Evolutionary conservation across 139 green algal species (phyloP), one percentile per base, ranked within the genome.

Genomic region (Haematococcus sp.): DNA sequence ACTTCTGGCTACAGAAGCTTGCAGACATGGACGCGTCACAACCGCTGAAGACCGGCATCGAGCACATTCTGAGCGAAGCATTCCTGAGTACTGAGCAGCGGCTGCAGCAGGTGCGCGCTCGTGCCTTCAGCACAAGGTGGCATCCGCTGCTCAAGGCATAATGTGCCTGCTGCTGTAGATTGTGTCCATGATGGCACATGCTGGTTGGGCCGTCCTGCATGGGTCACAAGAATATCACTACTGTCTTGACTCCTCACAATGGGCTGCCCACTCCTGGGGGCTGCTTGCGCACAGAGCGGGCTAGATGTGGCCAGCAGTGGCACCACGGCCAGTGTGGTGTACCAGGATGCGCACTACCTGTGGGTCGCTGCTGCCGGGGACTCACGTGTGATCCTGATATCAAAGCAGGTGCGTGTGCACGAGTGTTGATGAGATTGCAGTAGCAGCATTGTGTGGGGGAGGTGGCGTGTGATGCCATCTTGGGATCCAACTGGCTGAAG

Each of bases 221-320:
- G n/a, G n/a, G n/a, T n/a, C n/a, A n/a, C n/a, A n/a, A n/a, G n/a
- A n/a, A n/a, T n/a, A n/a, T n/a, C n/a, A n/a, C n/a, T n/a, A n/a
- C n/a, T n/a, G n/a, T n/a, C n/a, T n/a, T n/a, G n/a, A n/a, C n/a
- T n/a, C n/a, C n/a, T n/a, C n/a, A n/a, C n/a, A n/a, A n/a, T n/a
- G n/a, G n/a, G n/a, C n/a, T n/a, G n/a, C n/a, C n/a, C n/a, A n/a
- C n/a, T n/a, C n/a, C n/a, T n/a, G n/a, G n/a, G n/a, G 7, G 34
- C 22, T n/a, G 32, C 33, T 69, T 30, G 17, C 15, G 13, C 16
- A 3, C 76, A 83, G 81, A 73, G 64, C 13, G 81, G 81, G n/a
- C 65, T 86, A 22, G 82, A 86, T 31, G 58, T 87, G 4, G 77
- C 76, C 23, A 83, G 71, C 78, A 87, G 82, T 61, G 82, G 82